These are phyloP conservation scores for Solanum pinnatisectum DNA, from an alignment of 257 asterid species.

Conservation along the genomic window DNA sequence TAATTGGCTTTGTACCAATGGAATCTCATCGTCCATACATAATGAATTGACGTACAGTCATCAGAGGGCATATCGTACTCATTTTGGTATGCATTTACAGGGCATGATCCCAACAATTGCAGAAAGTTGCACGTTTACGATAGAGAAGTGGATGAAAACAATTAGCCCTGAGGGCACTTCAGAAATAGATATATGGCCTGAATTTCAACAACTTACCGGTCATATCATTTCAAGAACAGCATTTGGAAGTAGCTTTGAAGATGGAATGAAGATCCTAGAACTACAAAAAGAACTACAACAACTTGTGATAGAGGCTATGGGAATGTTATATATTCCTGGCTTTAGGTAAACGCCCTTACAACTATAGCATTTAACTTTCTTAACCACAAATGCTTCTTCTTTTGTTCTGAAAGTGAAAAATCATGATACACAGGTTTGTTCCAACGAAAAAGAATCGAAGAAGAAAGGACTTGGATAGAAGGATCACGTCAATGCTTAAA, in stretches of 20 bases:
- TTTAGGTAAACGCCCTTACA: constrained; percentile 18
- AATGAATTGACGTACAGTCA: neutral
- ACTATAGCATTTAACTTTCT: neutral
- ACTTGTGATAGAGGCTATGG: constrained; percentile 33
- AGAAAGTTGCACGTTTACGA: constrained; percentile 10
- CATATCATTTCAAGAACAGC: constrained; percentile 37
- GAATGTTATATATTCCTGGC: constrained; percentile 33
- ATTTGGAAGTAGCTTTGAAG: constrained; percentile 35
- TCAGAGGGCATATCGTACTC: neutral
- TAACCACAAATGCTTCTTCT: neutral
- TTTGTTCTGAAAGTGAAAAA: neutral
- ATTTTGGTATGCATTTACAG: constrained; percentile 7
- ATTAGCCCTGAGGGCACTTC: constrained; percentile 7
- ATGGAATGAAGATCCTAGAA: constrained; percentile 26
- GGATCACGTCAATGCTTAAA: constrained; percentile 32
- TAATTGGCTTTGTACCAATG: neutral
- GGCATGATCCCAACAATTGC: constrained; percentile 32
- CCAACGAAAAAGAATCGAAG: constrained; percentile 44
- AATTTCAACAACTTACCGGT: constrained; percentile 27
- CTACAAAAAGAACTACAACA: constrained; percentile 41
- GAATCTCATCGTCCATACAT: too few species aligned
- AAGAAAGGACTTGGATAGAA: constrained; percentile 21
- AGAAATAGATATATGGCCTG: constrained; percentile 46
- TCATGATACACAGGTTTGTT: constrained; percentile 21
- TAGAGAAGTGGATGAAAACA: constrained; percentile 34